A percentile compares a stretch with the other conserved stretches of the same genome.
Conservation (phyloP, 2,329 filamentous ascomycete species). For the Ramularia collo-cygni region DNA sequence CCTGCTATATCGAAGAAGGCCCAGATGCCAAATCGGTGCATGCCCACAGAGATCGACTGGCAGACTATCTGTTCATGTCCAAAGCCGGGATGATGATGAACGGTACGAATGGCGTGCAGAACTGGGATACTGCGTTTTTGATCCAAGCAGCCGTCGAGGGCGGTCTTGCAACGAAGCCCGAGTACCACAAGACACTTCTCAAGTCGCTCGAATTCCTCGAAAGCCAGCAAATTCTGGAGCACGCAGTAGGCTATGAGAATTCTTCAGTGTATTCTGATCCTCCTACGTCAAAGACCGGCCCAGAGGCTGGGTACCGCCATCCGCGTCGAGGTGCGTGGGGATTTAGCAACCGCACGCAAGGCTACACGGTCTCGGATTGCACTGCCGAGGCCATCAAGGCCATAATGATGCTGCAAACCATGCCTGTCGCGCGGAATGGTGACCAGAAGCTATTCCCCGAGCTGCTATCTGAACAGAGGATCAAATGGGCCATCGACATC, state of each 20-base stretch:
- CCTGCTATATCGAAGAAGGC: constrained; percentile 78
- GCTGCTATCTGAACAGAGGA: constrained; percentile 66
- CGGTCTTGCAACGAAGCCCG: constrained; percentile 66
- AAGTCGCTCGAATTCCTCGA: constrained; percentile 83
- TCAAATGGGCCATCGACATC: constrained; percentile 85
- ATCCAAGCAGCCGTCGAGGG: constrained; percentile 77
- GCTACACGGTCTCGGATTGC: constrained; percentile 93
- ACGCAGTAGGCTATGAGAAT: constrained; percentile 66
- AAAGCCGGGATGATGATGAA: constrained; percentile 89
- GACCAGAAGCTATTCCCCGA: constrained; percentile 51
- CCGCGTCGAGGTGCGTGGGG: constrained; percentile 90
- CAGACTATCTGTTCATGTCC: constrained; percentile 89
- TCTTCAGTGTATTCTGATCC: constrained; percentile 42
- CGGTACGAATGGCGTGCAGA: constrained; percentile 96
- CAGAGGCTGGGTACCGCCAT: constrained; percentile 61
- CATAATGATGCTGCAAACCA: constrained; percentile 75
- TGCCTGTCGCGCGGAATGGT: constrained; percentile 43
- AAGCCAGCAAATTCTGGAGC: constrained; percentile 80
- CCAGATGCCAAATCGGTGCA: constrained; percentile 64
- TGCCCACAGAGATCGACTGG: constrained; percentile 70
- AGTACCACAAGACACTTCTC: constrained; percentile 75
- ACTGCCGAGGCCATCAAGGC: constrained; percentile 86
- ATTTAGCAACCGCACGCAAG: constrained; percentile 87
- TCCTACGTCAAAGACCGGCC: constrained; percentile 24
- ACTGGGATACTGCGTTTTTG: constrained; percentile 89